These are phyloP conservation scores for Atkinsonella hypoxylon DNA, from an alignment of 2,329 filamentous ascomycete species.

Conservation along the genomic window DNA sequence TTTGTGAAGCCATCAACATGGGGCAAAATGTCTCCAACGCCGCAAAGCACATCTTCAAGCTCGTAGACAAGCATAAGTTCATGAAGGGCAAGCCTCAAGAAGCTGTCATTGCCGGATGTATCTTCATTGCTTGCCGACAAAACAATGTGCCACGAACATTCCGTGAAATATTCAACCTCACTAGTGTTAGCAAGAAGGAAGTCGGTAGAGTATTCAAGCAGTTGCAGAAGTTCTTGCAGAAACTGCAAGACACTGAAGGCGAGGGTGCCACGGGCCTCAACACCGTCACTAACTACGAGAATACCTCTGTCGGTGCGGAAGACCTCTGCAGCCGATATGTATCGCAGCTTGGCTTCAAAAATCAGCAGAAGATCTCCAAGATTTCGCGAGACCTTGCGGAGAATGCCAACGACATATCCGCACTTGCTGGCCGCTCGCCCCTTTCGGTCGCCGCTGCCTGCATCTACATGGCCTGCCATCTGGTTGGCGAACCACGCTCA, in stretches of 20 bases:
- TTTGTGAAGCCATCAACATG: slow-evolving; percentile 77
- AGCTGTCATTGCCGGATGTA: slow-evolving; percentile 86
- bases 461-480: slow-evolving; percentile 88
- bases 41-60: slow-evolving; percentile 91
- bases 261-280: slow-evolving; percentile 34
- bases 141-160: slow-evolving; percentile 81
- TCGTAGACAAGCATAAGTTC: slow-evolving; percentile 81
- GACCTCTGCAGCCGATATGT: slow-evolving; percentile 87
- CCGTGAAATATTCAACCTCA: slow-evolving; percentile 86
- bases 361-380: slow-evolving; percentile 61
- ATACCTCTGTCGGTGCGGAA: slow-evolving; percentile 67
- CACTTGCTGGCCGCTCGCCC: slow-evolving; percentile 84
- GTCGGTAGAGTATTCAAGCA: slow-evolving; percentile 93
- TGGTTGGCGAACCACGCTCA: slow-evolving; percentile 66
- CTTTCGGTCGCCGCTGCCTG: slow-evolving; percentile 89
- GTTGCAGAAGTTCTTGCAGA: slow-evolving; percentile 76
- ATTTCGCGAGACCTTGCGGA: slow-evolving; percentile 69
- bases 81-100: slow-evolving; percentile 95
- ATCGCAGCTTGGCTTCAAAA: slow-evolving; percentile 64
- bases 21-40: slow-evolving; percentile 73
- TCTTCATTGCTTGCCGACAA: slow-evolving; percentile 95
- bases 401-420: slow-evolving; percentile 63
- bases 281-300: slow-evolving; percentile 58
- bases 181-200: slow-evolving; percentile 92
- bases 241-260: slow-evolving; percentile 49